Evolutionary conservation across 1,284 basidiomycete genomes (phyloP), one percentile per base, ranked within the genome.

Genomic region (Cutaneotrichosporon sp.): DNA sequence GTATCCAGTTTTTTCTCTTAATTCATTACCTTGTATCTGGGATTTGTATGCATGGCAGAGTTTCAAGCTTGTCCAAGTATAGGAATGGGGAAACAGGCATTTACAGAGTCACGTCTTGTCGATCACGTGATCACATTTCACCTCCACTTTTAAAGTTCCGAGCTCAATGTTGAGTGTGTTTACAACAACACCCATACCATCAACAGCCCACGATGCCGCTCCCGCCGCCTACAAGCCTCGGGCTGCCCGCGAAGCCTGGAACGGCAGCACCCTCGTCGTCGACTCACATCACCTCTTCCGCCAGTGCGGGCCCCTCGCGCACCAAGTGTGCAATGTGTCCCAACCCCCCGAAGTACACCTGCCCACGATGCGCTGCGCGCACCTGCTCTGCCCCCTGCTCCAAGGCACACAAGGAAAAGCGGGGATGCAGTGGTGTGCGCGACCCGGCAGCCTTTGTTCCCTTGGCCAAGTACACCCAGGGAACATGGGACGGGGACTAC

Each of bases 401-500:
- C 3, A 77, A 75, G n/a, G 64, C 76, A 11, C 89, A 92, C 76
- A 92, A 91, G 70, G 58, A 74, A 4, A 57, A 67, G 5, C 80
- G 78, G n/a, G 78, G 77, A 14, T 92, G 89, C 69, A 80, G 81
- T 0, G 90, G 89, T 6, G 75, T 82, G 60, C 82, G 89, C 46
- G 80, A 91, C 74, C 85, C 84, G 61, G 82, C 79, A 0, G 80
- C 79, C 3, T 90, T 84, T 65, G 82, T 91, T 14, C 82, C 85
- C 4, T 84, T 90, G 81, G 88, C 87, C 55, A 67, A 82, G 57
- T 92, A 90, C 64, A 80, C 81, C 3, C 89, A 87, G 79, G 86
- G 87, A 11, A 79, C 81, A 19, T 83, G 92, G 82, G 86, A 89
- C 82, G 80, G 84, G 62, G 90, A 93, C 72, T 92, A 90, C 70